These are phyloP conservation scores for Eremothecium sinecaudum DNA, from an alignment of 1,139 yeast genomes.

Conservation along the genomic window DNA sequence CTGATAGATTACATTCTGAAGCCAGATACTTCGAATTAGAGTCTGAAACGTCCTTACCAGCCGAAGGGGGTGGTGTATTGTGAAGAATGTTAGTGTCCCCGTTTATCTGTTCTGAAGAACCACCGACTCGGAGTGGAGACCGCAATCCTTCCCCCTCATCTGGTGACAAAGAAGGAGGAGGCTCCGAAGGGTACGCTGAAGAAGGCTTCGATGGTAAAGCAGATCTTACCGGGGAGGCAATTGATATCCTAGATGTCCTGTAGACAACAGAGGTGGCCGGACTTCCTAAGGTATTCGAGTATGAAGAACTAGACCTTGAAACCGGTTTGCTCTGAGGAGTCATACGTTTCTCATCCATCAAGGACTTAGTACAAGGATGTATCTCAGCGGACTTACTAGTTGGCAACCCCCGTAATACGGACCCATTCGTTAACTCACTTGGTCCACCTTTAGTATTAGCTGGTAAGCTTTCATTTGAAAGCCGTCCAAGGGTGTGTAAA, in stretches of 20 bases:
- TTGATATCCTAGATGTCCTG: slow-evolving; percentile 30
- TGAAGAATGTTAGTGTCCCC: too few species aligned
- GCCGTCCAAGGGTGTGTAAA: background rate
- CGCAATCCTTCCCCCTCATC: too few species aligned
- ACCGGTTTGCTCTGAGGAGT: background rate
- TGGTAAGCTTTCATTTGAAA: background rate
- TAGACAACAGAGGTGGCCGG: slow-evolving; percentile 31
- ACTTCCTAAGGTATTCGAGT: slow-evolving; percentile 15
- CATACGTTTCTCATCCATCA: background rate
- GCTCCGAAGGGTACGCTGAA: background rate
- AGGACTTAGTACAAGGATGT: background rate
- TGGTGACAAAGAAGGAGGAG: too few species aligned
- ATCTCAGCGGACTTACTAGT: slow-evolving; percentile 1
- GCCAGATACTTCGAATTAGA: too few species aligned
- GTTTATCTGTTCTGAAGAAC: too few species aligned
- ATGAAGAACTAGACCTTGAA: slow-evolving; percentile 9
- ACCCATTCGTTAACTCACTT: background rate
- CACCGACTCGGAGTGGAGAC: too few species aligned
- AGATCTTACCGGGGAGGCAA: slow-evolving; percentile 18
- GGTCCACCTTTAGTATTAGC: background rate
- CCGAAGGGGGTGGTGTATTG: too few species aligned
- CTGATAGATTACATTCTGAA: too few species aligned
- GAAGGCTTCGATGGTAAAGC: slow-evolving; percentile 1
- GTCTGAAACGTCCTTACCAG: too few species aligned
- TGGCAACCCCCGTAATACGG: background rate